These are phyloP conservation scores for Suillus americanus DNA, from an alignment of 768 basidiomycete genomes.

Conservation along the genomic window DNA sequence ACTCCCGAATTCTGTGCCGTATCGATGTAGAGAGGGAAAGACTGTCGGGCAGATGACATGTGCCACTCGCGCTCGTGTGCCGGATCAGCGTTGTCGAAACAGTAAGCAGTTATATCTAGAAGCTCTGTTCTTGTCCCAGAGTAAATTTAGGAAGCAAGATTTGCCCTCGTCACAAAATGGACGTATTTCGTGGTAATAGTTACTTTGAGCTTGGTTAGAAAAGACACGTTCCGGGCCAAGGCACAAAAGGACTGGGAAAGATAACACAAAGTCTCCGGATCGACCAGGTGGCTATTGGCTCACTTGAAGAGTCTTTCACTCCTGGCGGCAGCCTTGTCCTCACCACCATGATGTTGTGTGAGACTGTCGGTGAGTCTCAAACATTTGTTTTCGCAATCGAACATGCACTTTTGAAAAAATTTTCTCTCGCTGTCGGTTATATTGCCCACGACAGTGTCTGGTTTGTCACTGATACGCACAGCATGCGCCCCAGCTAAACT, in stretches of 20 bases:
- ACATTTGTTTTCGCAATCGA: conserved; percentile 9
- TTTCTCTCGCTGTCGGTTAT: conserved; percentile 16
- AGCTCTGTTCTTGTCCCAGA: background rate
- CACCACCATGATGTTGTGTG: conserved; percentile 8
- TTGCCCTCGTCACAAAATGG: background rate
- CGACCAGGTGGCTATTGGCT: conserved; percentile 2
- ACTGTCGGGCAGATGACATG: conserved; percentile 16
- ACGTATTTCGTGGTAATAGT: conserved; percentile 1
- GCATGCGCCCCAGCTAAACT: background rate
- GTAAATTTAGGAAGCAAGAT: background rate
- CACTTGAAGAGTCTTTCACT: conserved; percentile 6
- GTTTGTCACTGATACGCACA: background rate
- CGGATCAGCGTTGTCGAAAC: background rate
- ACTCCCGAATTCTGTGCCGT: conserved; percentile 24
- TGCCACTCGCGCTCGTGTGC: background rate
- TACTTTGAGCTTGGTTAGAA: background rate
- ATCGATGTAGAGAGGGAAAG: conserved; percentile 9
- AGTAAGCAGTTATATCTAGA: background rate
- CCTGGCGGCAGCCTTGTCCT: conserved; percentile 7
- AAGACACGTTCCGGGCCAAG: conserved; percentile 9
- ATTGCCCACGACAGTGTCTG: conserved; percentile 8
- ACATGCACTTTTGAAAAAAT: conserved; percentile 10
- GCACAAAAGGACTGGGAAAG: conserved; percentile 5
- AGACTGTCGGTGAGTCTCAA: conserved; percentile 8
- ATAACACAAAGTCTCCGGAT: background rate